These are phyloP conservation scores for Filobasidium wieringae DNA, from an alignment of 768 basidiomycete genomes.

Conservation along the genomic window DNA sequence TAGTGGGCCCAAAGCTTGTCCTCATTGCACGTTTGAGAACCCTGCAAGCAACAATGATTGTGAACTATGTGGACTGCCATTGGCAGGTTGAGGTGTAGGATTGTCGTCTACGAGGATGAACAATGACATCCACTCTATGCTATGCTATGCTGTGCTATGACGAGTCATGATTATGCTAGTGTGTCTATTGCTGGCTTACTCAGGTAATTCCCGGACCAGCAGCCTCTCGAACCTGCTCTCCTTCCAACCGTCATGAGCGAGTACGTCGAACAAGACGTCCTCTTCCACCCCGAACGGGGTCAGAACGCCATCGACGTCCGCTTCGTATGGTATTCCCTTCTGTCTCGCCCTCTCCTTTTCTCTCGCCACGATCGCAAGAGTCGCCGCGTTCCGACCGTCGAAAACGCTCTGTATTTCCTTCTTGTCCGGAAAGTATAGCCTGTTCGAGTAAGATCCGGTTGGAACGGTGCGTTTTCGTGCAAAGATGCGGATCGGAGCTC, in stretches of 20 bases:
- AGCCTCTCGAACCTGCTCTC: conserved; percentile 33
- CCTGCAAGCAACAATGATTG: conserved; percentile 10
- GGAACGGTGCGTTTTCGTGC: not conserved
- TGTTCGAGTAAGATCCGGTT: not conserved
- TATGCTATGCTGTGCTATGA: not conserved
- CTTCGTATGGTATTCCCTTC: conserved; percentile 27
- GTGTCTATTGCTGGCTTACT: too few species aligned
- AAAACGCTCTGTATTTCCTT: conserved; percentile 33
- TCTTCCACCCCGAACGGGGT: conserved; percentile 33
- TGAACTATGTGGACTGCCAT: conserved; percentile 15
- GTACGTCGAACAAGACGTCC: conserved; percentile 28
- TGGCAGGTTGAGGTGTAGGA: not conserved
- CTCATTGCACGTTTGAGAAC: conserved; percentile 18
- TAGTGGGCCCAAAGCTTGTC: conserved; percentile 5
- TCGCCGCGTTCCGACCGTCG: conserved; percentile 32
- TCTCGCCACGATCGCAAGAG: conserved; percentile 27
- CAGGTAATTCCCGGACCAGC: conserved; percentile 34
- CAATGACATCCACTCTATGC: not conserved
- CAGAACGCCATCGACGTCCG: conserved; percentile 31
- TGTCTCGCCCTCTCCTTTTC: conserved; percentile 32
- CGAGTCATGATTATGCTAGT: not conserved
- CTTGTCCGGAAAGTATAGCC: conserved; percentile 34
- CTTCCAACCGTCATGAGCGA: conserved; percentile 33
- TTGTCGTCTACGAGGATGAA: not conserved
- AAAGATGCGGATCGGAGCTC: not conserved